phyloP scores from a whole-genome alignment of 2,329 filamentous ascomycete genomes.

The Microcera coccophila region DNA sequence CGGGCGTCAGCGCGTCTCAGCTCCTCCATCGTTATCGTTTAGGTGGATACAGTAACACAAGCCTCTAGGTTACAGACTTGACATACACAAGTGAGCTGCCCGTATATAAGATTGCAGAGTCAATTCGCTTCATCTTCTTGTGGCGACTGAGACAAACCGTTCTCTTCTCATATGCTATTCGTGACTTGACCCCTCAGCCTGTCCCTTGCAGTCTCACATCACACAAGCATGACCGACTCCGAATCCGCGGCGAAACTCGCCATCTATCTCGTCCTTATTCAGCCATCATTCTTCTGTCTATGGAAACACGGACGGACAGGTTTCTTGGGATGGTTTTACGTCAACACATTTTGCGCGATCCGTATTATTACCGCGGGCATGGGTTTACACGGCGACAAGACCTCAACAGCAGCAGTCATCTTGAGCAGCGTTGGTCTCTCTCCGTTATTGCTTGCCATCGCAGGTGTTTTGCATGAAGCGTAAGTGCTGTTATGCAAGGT shows the following conservation, averaged over 20 bases:
- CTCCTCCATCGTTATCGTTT: too few species aligned
- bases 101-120: too few species aligned
- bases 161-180: background rate
- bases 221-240: constrained; percentile 7
- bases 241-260: constrained; percentile 7
- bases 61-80: too few species aligned
- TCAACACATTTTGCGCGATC: constrained; percentile 6
- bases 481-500: background rate
- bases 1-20: too few species aligned
- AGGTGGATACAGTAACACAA: too few species aligned
- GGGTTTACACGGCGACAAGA: constrained; percentile 2
- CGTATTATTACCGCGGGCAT: constrained; percentile 8
- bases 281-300: constrained; percentile 6
- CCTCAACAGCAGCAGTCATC: constrained; percentile 1
- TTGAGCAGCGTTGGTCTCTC: constrained; percentile 9
- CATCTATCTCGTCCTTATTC: constrained; percentile 5
- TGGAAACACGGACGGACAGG: constrained; percentile 12
- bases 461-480: constrained; percentile 10
- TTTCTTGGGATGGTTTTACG: constrained; percentile 10
- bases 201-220: background rate
- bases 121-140: too few species aligned
- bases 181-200: background rate
- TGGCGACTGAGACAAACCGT: too few species aligned
- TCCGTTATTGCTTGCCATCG: constrained; percentile 5
- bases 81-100: too few species aligned